Evolutionary conservation across 2,329 filamentous ascomycete genomes (phyloP).

Genomic region (Salinomyces thailandicus): DNA sequence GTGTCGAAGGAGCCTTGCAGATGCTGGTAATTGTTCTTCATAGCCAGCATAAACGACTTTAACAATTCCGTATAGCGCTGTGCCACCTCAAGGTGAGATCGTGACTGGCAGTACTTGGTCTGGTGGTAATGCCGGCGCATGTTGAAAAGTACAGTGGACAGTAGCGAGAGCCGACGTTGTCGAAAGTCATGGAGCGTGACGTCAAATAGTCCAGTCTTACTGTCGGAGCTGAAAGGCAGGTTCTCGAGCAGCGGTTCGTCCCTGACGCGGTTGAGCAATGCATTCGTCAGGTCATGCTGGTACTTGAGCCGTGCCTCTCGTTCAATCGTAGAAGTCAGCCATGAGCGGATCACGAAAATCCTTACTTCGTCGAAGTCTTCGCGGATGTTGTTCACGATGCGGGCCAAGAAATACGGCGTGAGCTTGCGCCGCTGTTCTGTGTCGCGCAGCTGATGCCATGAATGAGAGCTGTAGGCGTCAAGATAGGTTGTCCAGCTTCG

Average conservation of each 20-base stretch:
- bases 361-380: constrained; percentile 34
- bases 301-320: constrained; percentile 51
- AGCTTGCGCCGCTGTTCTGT: constrained; percentile 38
- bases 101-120: constrained; percentile 22
- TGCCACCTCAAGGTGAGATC: constrained; percentile 27
- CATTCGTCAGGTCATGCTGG: constrained; percentile 47
- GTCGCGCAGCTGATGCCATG: constrained; percentile 37
- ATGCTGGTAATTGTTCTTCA: constrained; percentile 52
- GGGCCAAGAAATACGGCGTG: constrained; percentile 35
- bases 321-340: constrained; percentile 48
- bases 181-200: constrained; percentile 45
- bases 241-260: constrained; percentile 44
- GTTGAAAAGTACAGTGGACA: constrained; percentile 48
- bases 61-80: constrained; percentile 43
- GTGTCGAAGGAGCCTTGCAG: constrained; percentile 25
- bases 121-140: constrained; percentile 44
- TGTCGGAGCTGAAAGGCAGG: constrained; percentile 43
- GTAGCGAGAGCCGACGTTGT: constrained; percentile 43
- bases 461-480: constrained; percentile 42
- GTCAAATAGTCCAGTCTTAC: constrained; percentile 29
- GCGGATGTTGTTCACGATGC: constrained; percentile 30
- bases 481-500: constrained; percentile 47
- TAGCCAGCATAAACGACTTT: constrained; percentile 47
- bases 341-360: constrained; percentile 40
- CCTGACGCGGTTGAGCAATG: constrained; percentile 39